These are phyloP conservation scores for Mortierella sp. DNA, from an alignment of 371 early-diverging fungal genomes.

Conservation along the genomic window DNA sequence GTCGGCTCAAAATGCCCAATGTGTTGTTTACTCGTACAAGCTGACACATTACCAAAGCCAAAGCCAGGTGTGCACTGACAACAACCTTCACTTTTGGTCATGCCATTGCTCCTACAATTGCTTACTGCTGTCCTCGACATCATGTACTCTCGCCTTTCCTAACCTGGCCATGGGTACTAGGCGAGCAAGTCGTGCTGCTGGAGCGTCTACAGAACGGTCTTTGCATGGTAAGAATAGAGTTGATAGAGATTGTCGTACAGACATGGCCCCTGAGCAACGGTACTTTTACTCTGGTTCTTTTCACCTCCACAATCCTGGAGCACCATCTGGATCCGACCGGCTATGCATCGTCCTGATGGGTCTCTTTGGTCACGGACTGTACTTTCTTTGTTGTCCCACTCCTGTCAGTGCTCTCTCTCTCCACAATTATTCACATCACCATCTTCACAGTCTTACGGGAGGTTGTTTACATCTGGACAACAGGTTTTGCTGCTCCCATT, in stretches of 20 bases:
- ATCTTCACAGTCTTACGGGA: no score
- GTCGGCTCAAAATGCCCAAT: no score
- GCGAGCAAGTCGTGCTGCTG: constrained; percentile 25
- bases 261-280: not conserved
- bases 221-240: constrained; percentile 20
- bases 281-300: constrained; percentile 10
- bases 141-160: not conserved
- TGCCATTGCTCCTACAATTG: not conserved
- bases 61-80: not conserved
- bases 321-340: no score
- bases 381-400: no score
- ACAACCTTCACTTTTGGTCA: not conserved
- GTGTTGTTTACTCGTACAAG: no score
- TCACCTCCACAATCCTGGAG: not conserved
- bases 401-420: no score
- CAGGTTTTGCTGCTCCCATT: no score
- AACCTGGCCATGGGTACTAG: not conserved
- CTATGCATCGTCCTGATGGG: no score
- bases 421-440: no score
- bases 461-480: no score
- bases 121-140: not conserved
- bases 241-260: not conserved
- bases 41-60: no score
- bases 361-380: no score
- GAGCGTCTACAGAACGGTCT: constrained; percentile 16